Evolutionary conservation across 495 filamentous ascomycete genomes (phyloP).

Genomic region (Emericellopsis terricola): DNA sequence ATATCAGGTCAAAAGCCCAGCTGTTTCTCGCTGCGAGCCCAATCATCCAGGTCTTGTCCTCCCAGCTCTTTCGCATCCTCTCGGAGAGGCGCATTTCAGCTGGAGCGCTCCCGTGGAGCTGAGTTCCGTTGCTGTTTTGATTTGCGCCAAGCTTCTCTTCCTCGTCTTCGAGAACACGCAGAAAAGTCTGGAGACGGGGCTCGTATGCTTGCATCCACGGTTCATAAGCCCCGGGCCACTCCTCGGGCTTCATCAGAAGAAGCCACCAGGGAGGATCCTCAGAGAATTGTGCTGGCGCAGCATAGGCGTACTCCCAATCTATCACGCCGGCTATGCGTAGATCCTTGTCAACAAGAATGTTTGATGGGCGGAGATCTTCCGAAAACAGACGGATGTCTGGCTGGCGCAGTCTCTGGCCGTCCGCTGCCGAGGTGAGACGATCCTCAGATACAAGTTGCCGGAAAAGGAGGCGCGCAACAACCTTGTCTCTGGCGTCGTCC

Average conservation of each 20-base stretch:
- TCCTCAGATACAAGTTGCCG: too few relatives aligned
- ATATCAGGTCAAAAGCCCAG: too few relatives aligned
- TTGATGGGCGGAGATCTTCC: slow-evolving; percentile 12
- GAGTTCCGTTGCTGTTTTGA: too few relatives aligned
- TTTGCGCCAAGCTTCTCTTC: too few relatives aligned
- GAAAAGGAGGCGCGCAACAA: too few relatives aligned
- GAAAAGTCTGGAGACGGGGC: slow-evolving; percentile 16
- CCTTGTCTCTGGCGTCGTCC: slow-evolving; percentile 17
- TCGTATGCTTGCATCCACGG: background rate
- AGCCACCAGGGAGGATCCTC: slow-evolving; percentile 26
- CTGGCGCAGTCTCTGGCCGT: slow-evolving; percentile 10
- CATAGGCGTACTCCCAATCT: slow-evolving; percentile 26
- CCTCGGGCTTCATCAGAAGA: slow-evolving; percentile 16
- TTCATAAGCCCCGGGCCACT: slow-evolving; percentile 7
- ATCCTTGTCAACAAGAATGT: slow-evolving; percentile 11
- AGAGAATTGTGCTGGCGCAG: slow-evolving; percentile 19
- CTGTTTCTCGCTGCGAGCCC: too few relatives aligned
- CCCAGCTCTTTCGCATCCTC: too few relatives aligned
- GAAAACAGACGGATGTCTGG: slow-evolving; percentile 7
- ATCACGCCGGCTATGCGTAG: slow-evolving; percentile 8
- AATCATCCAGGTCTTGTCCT: too few relatives aligned
- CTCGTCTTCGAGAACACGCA: slow-evolving; percentile 1
- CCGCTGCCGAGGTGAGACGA: slow-evolving; percentile 15
- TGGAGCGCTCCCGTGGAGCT: too few relatives aligned
- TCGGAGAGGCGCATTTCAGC: too few relatives aligned